Evolutionary conservation across 2,329 filamentous ascomycete species (phyloP).

Genomic region (Scopulariopsis brevicaulis): DNA sequence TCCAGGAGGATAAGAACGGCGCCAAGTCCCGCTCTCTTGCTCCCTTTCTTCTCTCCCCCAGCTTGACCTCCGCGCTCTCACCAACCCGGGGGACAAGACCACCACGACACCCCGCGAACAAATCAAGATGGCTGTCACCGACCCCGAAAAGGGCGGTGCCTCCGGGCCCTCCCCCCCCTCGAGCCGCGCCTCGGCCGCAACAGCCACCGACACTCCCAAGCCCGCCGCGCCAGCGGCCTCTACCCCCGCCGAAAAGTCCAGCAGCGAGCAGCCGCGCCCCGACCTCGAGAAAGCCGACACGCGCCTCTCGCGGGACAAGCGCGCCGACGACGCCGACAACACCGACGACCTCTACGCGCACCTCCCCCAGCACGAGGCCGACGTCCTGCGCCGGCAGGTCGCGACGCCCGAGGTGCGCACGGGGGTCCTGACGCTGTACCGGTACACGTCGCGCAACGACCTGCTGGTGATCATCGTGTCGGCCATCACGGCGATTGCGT

Average conservation of each 20-base stretch:
- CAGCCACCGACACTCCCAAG: background rate
- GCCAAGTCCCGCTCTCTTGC: background rate
- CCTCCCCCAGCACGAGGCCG: slow-evolving; percentile 52
- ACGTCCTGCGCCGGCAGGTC: slow-evolving; percentile 58
- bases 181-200: background rate
- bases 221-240: background rate
- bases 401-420: slow-evolving; percentile 52
- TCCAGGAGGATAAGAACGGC: background rate
- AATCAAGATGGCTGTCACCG: background rate
- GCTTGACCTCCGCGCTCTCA: background rate
- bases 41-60: background rate
- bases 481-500: slow-evolving; percentile 53
- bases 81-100: background rate
- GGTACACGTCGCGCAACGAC: slow-evolving; percentile 59
- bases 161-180: background rate
- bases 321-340: slow-evolving; percentile 19
- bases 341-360: slow-evolving; percentile 41
- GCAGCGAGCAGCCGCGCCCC: slow-evolving; percentile 10
- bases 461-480: slow-evolving; percentile 51
- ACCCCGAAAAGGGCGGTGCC: slow-evolving; percentile 2
- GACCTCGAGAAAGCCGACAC: slow-evolving; percentile 31
- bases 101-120: background rate
- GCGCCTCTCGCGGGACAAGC: slow-evolving; percentile 16
- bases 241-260: background rate
- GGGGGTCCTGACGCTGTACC: slow-evolving; percentile 53